Evolutionary conservation across 2,329 filamentous ascomycete species (phyloP), one percentile per base, ranked within the genome.

Genomic region (Calonectria multiphialidica): DNA sequence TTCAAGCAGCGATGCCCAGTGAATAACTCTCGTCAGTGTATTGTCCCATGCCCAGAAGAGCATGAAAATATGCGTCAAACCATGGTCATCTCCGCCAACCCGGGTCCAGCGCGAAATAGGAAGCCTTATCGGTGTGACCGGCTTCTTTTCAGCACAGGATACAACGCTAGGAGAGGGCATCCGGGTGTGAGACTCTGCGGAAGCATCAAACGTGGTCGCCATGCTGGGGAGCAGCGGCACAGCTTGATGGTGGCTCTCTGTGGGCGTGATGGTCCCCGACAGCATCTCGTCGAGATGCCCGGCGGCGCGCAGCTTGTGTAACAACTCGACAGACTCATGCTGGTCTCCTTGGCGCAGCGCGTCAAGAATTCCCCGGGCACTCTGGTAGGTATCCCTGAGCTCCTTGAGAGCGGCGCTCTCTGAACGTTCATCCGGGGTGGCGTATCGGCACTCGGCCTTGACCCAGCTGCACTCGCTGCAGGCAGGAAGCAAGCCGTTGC

Each of bases 31-130:
- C 0, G 71, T 64, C 2, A 79, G 23, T 0, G 70, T 73, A 28
- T 66, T 72, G 28, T 80, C 78, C 79, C 77, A 80, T 4, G 72
- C 72, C 75, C 76, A 80, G 40, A 80, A 80, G 0, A 79, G 30
- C 2, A 64, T 70, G 10, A 80, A 44, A 2, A 78, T 44, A 28
- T 75, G 65, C 1, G 66, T 77, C n/a, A 78, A 30, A 5, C 59
- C 8, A 12, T 35, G 35, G n/a, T 80, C 68, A 30, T 77, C 70
- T 8, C 61, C 45, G 7, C 40, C 68, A 15, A 78, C 65, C 1
- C 8, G 49, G 1, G 77, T 79, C 79, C 79, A 80, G 21, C 44
- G 59, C 5, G 78, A 74, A 2, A 79, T 12, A 2, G 50, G 78
- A 64, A 65, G 76, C 64, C 1, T 28, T 9, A 10, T 3, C 7